Percentiles rank a stretch among this genome's conserved stretches.
phyloP scores from a whole-genome alignment of 2,329 filamentous ascomycete genomes.

The Cladosporium sp. region DNA sequence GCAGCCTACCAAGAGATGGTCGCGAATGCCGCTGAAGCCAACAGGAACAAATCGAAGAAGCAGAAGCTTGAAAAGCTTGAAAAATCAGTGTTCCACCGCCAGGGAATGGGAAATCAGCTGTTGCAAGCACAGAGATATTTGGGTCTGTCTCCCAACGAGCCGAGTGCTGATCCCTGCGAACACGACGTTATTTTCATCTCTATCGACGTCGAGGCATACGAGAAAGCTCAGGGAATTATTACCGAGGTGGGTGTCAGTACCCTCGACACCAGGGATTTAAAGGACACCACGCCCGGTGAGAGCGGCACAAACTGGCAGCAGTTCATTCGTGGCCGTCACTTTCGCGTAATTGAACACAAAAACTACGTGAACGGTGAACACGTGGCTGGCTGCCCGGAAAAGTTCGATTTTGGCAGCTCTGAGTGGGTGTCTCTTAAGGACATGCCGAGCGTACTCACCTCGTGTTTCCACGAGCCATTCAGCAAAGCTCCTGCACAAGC shows the following conservation, averaged over 20 bases:
- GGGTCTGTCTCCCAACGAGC: slow-evolving; percentile 52
- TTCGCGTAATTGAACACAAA: slow-evolving; percentile 64
- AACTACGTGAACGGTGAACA: slow-evolving; percentile 64
- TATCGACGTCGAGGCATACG: slow-evolving; percentile 80
- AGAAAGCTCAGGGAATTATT: slow-evolving; percentile 60
- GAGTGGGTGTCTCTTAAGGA: slow-evolving; percentile 50
- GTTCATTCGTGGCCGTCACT: slow-evolving; percentile 66
- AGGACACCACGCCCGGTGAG: slow-evolving; percentile 54
- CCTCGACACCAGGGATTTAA: slow-evolving; percentile 65
- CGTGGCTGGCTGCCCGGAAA: slow-evolving; percentile 67
- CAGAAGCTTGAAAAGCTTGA: slow-evolving; percentile 37
- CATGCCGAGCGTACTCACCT: slow-evolving; percentile 44
- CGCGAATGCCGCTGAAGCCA: slow-evolving; percentile 46
- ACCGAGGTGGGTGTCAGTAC: slow-evolving; percentile 84
- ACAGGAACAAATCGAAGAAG: slow-evolving; percentile 47
- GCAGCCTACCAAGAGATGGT: slow-evolving; percentile 54
- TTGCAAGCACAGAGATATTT: slow-evolving; percentile 67
- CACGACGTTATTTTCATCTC: slow-evolving; percentile 67
- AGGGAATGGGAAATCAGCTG: slow-evolving; percentile 52
- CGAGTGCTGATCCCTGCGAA: no score
- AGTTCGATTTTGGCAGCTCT: slow-evolving; percentile 67
- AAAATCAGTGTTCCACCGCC: slow-evolving; percentile 48
- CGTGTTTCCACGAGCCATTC: slow-evolving; percentile 56
- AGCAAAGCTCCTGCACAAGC: slow-evolving; percentile 30
- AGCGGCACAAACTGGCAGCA: slow-evolving; percentile 63